Conservation (phyloP, 768 basidiomycete genomes). For the Plicaturopsis crispa region DNA sequence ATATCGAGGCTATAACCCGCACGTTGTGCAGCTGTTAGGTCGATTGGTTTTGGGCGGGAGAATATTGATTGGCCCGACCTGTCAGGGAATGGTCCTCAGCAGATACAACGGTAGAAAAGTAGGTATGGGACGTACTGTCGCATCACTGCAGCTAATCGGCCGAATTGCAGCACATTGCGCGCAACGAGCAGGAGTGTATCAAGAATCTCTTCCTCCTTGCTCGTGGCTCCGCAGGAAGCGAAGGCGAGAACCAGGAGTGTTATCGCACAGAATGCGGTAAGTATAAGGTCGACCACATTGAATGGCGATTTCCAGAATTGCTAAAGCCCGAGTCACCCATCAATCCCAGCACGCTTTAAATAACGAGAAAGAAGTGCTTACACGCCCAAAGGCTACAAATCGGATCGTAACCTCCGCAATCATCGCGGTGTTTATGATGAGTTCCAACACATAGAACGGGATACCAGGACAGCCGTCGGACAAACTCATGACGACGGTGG, state of each 20-base stretch:
- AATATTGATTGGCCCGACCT: constrained; percentile 90
- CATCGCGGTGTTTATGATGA: constrained; percentile 87
- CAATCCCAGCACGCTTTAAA: neutral
- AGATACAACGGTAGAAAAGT: constrained; percentile 2
- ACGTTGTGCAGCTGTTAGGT: constrained; percentile 63
- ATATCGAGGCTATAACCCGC: constrained; percentile 65
- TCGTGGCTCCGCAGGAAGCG: constrained; percentile 73
- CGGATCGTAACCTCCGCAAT: constrained; percentile 90
- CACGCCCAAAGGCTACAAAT: constrained; percentile 88
- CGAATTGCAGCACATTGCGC: constrained; percentile 89
- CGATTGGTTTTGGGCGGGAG: constrained; percentile 79
- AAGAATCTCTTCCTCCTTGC: constrained; percentile 89
- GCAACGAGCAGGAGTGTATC: constrained; percentile 90
- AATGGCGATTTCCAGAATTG: constrained; percentile 97
- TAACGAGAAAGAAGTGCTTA: constrained; percentile 31
- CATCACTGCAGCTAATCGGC: constrained; percentile 87
- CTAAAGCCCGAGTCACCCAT: constrained; percentile 28
- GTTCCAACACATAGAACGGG: constrained; percentile 85
- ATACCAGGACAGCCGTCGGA: constrained; percentile 79
- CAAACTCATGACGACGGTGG: constrained; percentile 79
- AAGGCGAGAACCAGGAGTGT: constrained; percentile 87
- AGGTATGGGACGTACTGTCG: constrained; percentile 61
- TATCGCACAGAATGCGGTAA: constrained; percentile 84
- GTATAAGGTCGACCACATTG: constrained; percentile 81
- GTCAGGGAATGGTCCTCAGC: constrained; percentile 7